Evolutionary conservation across 306 rosid species (phyloP).

Genomic region (Begonia peltatifolia): DNA sequence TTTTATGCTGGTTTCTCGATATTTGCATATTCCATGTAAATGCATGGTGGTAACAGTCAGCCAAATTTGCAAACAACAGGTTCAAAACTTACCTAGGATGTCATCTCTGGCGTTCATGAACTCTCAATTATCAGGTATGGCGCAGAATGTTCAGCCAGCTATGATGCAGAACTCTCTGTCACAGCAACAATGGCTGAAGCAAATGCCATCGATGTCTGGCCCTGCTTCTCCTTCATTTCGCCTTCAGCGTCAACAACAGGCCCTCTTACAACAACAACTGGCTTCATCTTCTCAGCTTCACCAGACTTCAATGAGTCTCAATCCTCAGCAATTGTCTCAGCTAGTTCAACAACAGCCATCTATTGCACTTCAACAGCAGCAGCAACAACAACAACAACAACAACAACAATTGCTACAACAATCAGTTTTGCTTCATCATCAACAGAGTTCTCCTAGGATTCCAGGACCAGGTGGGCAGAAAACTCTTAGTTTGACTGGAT

Average conservation of each 20-base stretch:
- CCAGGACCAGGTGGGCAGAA: constrained; percentile 74
- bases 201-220: constrained; percentile 58
- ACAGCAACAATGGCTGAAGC: constrained; percentile 82
- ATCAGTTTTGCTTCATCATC: constrained; percentile 60
- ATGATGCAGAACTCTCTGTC: constrained; percentile 56
- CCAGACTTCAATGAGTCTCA: constrained; percentile 44
- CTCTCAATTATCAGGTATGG: constrained; percentile 60
- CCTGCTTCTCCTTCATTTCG: constrained; percentile 53
- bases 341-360: constrained; percentile 67
- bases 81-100: constrained; percentile 71
- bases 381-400: constrained; percentile 49
- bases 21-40: neutral
- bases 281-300: constrained; percentile 63
- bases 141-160: constrained; percentile 81
- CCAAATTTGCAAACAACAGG: constrained; percentile 25
- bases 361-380: constrained; percentile 62
- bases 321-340: constrained; percentile 62
- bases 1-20: constrained; percentile 9
- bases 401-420: constrained; percentile 45
- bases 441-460: constrained; percentile 83
- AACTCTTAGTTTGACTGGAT: constrained; percentile 89
- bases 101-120: constrained; percentile 69
- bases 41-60: constrained; percentile 1
- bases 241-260: constrained; percentile 54
- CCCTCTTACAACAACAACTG: constrained; percentile 53